phyloP scores from a whole-genome alignment of 306 rosid species.

The Sicyos baderoa region DNA sequence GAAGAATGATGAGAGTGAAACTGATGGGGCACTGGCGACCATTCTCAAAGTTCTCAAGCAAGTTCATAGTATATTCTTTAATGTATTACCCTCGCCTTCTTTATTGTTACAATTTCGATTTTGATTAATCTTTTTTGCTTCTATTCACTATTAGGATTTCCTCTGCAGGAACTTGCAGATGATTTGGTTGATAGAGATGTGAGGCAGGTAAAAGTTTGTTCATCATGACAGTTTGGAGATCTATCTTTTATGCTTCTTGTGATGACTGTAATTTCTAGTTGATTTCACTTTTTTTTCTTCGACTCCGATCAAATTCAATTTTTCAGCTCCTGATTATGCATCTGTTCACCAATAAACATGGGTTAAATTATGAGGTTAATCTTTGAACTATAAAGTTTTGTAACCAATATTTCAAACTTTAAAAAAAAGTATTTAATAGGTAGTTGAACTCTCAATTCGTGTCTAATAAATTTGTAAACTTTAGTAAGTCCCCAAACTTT shows the following conservation, averaged over 20 bases:
- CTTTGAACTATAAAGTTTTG: background rate
- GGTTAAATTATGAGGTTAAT: background rate
- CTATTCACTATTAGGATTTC: constrained; percentile 23
- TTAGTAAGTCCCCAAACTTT: background rate
- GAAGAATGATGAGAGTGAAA: constrained; percentile 65
- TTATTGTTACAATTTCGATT: background rate
- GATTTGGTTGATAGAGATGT: constrained; percentile 58
- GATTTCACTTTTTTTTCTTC: background rate
- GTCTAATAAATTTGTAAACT: background rate
- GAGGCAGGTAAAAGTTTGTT: constrained; percentile 31
- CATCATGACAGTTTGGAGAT: background rate
- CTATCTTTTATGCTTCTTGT: background rate
- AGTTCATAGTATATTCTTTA: constrained; percentile 53
- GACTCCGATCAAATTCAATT: background rate
- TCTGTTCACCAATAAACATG: background rate
- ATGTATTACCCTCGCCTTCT: constrained; percentile 36
- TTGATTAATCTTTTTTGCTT: constrained; percentile 6
- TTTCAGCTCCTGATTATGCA: background rate
- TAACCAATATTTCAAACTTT: background rate
- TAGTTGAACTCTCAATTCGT: background rate
- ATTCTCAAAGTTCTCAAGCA: constrained; percentile 64
- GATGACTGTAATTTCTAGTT: background rate
- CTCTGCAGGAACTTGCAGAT: constrained; percentile 48
- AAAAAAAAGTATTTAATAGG: too few relatives aligned
- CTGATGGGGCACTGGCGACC: constrained; percentile 67